Evolutionary conservation across 371 early-diverging fungal genomes (phyloP).

Genomic region (Smittium mucronatum): DNA sequence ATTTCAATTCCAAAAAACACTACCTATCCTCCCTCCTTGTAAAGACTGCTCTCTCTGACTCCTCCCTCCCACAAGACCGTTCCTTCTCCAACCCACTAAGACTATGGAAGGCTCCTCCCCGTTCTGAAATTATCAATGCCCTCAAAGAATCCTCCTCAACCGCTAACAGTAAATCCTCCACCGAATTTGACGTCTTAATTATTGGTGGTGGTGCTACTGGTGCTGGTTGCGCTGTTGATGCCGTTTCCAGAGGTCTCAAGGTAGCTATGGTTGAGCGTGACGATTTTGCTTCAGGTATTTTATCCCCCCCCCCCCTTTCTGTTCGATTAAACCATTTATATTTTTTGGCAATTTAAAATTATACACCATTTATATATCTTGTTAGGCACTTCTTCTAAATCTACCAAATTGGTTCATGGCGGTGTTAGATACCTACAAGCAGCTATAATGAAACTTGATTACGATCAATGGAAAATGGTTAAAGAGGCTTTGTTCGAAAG

Average conservation of each 20-base stretch:
- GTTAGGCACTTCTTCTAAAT: conserved; percentile 77
- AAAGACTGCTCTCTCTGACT: background rate
- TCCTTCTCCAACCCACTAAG: background rate
- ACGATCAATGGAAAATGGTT: conserved; percentile 95
- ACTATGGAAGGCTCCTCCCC: conserved; percentile 5
- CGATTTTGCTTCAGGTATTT: conserved; percentile 86
- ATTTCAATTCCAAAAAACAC: background rate
- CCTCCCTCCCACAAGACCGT: background rate
- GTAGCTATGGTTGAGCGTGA: conserved; percentile 95
- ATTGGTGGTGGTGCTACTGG: conserved; percentile 99
- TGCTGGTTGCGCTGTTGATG: conserved; percentile 93
- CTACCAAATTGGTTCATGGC: conserved; percentile 98
- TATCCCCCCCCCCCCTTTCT: no score
- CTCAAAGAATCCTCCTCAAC: background rate
- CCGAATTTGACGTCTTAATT: conserved; percentile 81
- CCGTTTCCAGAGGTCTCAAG: conserved; percentile 88
- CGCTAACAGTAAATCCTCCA: conserved; percentile 3
- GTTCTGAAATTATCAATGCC: conserved; percentile 4
- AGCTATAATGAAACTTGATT: conserved; percentile 89
- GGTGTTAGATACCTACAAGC: conserved; percentile 99
- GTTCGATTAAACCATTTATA: no score
- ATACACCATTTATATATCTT: no score
- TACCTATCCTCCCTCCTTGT: background rate
- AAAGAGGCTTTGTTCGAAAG: conserved; percentile 95
- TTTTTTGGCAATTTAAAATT: no score